Conservation (phyloP, 2,329 filamentous ascomycete genomes). For the Penicillium sp. region DNA sequence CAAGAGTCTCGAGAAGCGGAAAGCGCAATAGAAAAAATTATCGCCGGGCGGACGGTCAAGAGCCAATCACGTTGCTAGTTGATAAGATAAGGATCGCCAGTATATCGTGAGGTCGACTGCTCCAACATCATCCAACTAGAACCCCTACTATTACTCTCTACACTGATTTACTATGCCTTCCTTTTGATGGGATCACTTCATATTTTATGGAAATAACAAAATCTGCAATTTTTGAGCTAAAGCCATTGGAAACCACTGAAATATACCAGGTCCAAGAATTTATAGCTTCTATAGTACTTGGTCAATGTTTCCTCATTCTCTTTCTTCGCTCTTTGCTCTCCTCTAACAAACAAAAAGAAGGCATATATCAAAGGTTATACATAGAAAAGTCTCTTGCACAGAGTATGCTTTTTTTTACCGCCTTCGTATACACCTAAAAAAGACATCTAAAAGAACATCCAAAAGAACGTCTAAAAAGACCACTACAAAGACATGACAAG, state of each 20-base stretch:
- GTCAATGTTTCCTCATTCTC: not conserved
- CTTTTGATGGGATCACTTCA: not conserved
- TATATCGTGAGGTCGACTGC: not conserved
- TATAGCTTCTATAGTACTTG: too few species aligned
- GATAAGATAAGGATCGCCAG: constrained; percentile 9
- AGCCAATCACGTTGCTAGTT: not conserved
- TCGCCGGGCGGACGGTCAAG: constrained; percentile 14
- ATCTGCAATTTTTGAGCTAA: not conserved
- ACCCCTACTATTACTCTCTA: not conserved
- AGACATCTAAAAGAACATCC: too few species aligned
- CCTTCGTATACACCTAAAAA: too few species aligned
- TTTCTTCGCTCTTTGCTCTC: not conserved
- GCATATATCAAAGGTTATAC: too few species aligned
- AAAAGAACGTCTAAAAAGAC: too few species aligned
- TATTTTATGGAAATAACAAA: not conserved
- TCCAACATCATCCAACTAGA: not conserved
- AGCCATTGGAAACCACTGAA: too few species aligned
- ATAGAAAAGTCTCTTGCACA: too few species aligned
- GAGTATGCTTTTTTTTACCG: too few species aligned
- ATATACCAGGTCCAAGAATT: not conserved
- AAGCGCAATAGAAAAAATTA: constrained; percentile 25
- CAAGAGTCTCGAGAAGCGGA: not conserved
- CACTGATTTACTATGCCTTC: not conserved
- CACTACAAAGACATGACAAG: too few species aligned
- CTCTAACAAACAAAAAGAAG: too few species aligned